Evolutionary conservation across 2,329 filamentous ascomycete species (phyloP).

Genomic region (Moelleriella libera): DNA sequence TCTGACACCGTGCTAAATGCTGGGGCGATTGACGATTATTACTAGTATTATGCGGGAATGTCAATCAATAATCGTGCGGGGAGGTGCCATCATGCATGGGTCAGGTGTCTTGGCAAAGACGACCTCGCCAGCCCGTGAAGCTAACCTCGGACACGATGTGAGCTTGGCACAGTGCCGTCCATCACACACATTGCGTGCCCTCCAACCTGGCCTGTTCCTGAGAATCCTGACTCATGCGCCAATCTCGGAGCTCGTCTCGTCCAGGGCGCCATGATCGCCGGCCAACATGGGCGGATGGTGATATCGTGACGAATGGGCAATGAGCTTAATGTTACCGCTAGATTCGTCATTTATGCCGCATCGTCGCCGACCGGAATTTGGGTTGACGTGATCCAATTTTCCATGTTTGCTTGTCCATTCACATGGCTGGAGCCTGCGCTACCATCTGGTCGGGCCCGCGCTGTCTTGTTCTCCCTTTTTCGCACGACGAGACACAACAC

Average conservation of each 20-base stretch:
- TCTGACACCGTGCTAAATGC: not conserved
- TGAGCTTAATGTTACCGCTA: not conserved
- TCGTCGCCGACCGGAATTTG: slow-evolving; percentile 39
- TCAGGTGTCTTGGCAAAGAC: not conserved
- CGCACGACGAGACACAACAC: slow-evolving; percentile 83
- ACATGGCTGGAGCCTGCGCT: slow-evolving; percentile 16
- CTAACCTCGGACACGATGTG: not conserved
- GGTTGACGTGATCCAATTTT: slow-evolving; percentile 74
- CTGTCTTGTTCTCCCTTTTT: slow-evolving; percentile 46
- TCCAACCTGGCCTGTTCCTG: not conserved
- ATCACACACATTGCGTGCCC: not conserved
- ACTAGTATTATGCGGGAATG: not conserved
- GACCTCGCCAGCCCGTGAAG: not conserved
- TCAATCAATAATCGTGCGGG: not conserved
- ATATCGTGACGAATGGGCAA: not conserved
- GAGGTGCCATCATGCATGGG: not conserved
- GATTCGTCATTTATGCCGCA: not conserved
- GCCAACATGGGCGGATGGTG: not conserved
- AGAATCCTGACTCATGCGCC: too few relatives aligned
- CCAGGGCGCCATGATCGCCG: not conserved
- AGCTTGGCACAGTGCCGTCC: not conserved
- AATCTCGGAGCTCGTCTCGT: not conserved
- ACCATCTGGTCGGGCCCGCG: slow-evolving; percentile 15
- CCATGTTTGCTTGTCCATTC: slow-evolving; percentile 56
- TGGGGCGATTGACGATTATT: not conserved